Evolutionary conservation across 805 yeast genomes (phyloP).

Genomic region (Metschnikowia vanudenii): DNA sequence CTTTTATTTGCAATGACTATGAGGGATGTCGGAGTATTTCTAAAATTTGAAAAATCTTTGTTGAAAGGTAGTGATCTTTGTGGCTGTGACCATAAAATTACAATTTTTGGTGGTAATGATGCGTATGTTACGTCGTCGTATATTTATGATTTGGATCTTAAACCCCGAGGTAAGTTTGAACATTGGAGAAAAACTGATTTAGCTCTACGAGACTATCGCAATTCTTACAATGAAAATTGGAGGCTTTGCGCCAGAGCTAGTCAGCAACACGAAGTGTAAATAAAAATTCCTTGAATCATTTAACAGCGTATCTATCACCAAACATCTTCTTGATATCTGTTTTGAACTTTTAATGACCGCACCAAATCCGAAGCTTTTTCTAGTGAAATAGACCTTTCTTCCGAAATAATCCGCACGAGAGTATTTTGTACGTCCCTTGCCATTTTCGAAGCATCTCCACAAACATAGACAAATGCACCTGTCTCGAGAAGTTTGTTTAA

Average conservation of each 20-base stretch:
- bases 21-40: slow-evolving; percentile 55
- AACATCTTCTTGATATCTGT: slow-evolving; percentile 95
- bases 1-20: slow-evolving; percentile 49
- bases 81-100: background rate
- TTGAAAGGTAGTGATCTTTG: background rate
- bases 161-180: slow-evolving; percentile 40
- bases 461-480: slow-evolving; percentile 90
- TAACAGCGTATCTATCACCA: slow-evolving; percentile 52
- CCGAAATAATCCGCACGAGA: slow-evolving; percentile 58
- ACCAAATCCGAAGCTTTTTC: slow-evolving; percentile 74
- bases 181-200: slow-evolving; percentile 48
- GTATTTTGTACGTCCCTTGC: slow-evolving; percentile 87
- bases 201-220: slow-evolving; percentile 20
- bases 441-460: slow-evolving; percentile 97
- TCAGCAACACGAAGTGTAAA: background rate
- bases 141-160: slow-evolving; percentile 51
- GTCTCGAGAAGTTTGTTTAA: slow-evolving; percentile 52
- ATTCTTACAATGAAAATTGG: slow-evolving; percentile 9
- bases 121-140: slow-evolving; percentile 27
- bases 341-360: slow-evolving; percentile 75
- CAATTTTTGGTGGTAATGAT: background rate
- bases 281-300: too few species aligned
- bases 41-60: slow-evolving; percentile 14
- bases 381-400: slow-evolving; percentile 59
- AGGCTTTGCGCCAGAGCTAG: slow-evolving; percentile 3